Percentiles rank a stretch among this genome's conserved stretches.
phyloP scores from a whole-genome alignment of 2,329 filamentous ascomycete species.

The Cryphonectria radicalis region DNA sequence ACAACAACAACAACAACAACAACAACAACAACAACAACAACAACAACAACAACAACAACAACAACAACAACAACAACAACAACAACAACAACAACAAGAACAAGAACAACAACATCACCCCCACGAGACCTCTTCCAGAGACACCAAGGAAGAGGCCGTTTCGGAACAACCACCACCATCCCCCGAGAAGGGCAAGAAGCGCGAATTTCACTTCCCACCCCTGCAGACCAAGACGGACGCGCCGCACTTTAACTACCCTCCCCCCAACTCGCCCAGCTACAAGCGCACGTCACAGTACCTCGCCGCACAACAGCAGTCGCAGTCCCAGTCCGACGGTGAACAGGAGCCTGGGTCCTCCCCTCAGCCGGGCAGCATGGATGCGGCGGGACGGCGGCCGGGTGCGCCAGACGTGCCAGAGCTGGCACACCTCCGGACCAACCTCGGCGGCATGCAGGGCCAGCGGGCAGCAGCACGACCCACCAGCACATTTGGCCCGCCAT shows the following conservation, averaged over 20 bases:
- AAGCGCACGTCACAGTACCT: slow-evolving; percentile 34
- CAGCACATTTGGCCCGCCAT: slow-evolving; percentile 62
- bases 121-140: slow-evolving; percentile 43
- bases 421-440: slow-evolving; percentile 59
- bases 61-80: too few relatives aligned
- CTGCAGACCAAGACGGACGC: slow-evolving; percentile 51
- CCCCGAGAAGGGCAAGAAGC: slow-evolving; percentile 40
- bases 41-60: too few relatives aligned
- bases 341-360: slow-evolving; percentile 9
- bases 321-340: slow-evolving; percentile 12
- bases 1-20: too few relatives aligned
- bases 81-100: too few relatives aligned
- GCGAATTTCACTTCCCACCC: slow-evolving; percentile 64
- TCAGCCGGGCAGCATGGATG: slow-evolving; percentile 23
- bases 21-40: too few relatives aligned
- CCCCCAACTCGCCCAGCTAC: slow-evolving; percentile 49
- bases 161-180: slow-evolving; percentile 35
- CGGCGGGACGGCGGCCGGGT: not conserved
- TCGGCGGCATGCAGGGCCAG: slow-evolving; percentile 37
- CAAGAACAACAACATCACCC: too few relatives aligned
- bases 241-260: slow-evolving; percentile 63
- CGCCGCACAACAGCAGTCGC: slow-evolving; percentile 25
- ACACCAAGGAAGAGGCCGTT: slow-evolving; percentile 30
- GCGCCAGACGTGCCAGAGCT: slow-evolving; percentile 53
- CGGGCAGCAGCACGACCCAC: slow-evolving; percentile 49